phyloP scores from a whole-genome alignment of 805 yeast genomes.

The Candida argentea region DNA sequence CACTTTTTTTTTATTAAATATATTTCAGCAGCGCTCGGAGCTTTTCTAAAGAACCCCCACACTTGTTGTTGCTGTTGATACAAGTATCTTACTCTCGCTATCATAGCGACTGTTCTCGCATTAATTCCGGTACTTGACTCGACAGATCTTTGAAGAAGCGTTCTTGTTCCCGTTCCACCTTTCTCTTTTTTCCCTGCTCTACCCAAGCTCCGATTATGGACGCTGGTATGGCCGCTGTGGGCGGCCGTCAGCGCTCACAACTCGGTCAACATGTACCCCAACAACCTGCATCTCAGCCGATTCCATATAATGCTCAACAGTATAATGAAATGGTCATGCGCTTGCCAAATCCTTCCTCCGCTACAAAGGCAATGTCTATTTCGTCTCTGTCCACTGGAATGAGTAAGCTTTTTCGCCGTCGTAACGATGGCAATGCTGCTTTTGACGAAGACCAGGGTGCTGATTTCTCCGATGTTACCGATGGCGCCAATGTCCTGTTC shows the following conservation, averaged over 20 bases:
- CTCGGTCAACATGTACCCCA: slow-evolving; percentile 21
- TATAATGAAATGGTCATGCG: slow-evolving; percentile 19
- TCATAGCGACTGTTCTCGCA: too few relatives aligned
- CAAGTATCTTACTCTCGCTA: too few relatives aligned
- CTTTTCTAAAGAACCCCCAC: too few relatives aligned
- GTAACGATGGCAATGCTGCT: slow-evolving; percentile 17
- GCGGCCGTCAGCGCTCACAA: slow-evolving; percentile 22
- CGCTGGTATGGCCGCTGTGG: slow-evolving; percentile 3
- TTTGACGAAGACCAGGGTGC: slow-evolving; percentile 31
- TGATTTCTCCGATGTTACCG: slow-evolving; percentile 23
- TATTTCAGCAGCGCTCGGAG: too few relatives aligned
- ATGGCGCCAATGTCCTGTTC: slow-evolving; percentile 40
- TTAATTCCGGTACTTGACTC: too few relatives aligned
- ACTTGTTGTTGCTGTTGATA: too few relatives aligned
- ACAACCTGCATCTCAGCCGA: slow-evolving; percentile 7
- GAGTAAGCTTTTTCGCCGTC: slow-evolving; percentile 33
- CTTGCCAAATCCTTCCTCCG: slow-evolving; percentile 6
- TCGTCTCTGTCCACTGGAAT: slow-evolving; percentile 22
- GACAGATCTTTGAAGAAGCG: too few relatives aligned
- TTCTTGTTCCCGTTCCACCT: too few relatives aligned
- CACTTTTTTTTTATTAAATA: too few relatives aligned
- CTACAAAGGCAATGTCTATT: slow-evolving; percentile 28
- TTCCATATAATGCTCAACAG: slow-evolving; percentile 5
- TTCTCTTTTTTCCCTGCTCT: too few relatives aligned
- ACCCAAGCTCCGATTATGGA: slow-evolving; percentile 2